Conservation (phyloP, 108 stramenopile species). For the Skeletonema marinoi region DNA sequence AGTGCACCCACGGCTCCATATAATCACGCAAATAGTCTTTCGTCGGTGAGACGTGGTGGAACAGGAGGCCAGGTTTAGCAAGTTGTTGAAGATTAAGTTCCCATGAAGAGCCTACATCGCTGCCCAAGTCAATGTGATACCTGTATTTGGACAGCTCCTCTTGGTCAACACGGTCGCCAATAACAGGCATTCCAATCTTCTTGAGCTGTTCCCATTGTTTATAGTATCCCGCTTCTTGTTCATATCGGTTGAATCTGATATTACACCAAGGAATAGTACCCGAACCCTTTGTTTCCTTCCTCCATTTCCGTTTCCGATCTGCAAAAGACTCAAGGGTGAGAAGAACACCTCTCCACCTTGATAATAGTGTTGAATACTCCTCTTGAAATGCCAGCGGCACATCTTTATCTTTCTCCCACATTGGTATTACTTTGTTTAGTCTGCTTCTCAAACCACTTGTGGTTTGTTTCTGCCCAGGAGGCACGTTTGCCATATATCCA, state of each 20-base stretch:
- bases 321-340: not conserved
- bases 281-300: not conserved
- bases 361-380: not conserved
- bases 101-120: constrained; percentile 20
- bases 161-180: not conserved
- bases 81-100: not conserved
- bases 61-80: constrained; percentile 15
- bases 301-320: not conserved
- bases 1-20: constrained; percentile 22
- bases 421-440: not conserved
- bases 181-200: not conserved
- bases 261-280: not conserved
- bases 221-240: not conserved
- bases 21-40: constrained; percentile 5
- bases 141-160: constrained; percentile 10
- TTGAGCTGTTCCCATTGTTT: not conserved
- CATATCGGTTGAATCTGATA: not conserved
- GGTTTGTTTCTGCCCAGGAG: not conserved
- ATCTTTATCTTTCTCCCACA: not conserved
- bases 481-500: constrained; percentile 7
- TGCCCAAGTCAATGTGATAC: constrained; percentile 40
- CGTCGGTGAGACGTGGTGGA: constrained; percentile 13
- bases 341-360: constrained; percentile 1
- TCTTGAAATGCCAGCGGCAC: not conserved
- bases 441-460: not conserved